Evolutionary conservation across 306 rosid species (phyloP).

Genomic region (Dalbergia oliveri): DNA sequence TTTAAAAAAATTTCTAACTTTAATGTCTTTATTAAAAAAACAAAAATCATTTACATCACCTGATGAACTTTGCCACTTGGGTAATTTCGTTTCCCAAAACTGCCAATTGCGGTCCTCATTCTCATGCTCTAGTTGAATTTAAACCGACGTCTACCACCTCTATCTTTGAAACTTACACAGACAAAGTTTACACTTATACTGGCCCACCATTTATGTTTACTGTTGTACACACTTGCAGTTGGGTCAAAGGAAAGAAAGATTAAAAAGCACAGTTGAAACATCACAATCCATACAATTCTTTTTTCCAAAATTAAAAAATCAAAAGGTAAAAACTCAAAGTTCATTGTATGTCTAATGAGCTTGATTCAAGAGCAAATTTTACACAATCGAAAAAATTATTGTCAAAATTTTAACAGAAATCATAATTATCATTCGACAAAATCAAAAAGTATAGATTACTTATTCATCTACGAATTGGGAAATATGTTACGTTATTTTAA

Average conservation of each 20-base stretch:
- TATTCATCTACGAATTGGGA: no score
- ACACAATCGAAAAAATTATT: no score
- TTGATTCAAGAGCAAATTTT: background rate
- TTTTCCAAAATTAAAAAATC: background rate
- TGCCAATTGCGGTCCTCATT: background rate
- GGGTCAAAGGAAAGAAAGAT: slow-evolving; percentile 36
- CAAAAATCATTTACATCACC: background rate
- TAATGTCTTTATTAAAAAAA: background rate
- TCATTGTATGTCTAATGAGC: background rate
- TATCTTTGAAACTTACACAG: background rate
- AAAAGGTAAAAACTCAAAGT: background rate
- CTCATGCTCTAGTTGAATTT: background rate
- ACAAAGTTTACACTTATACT: background rate
- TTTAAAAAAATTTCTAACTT: no score
- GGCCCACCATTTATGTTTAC: background rate
- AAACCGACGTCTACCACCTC: background rate
- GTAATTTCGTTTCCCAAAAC: background rate
- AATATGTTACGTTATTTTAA: no score
- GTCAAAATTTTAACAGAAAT: no score
- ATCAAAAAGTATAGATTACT: no score
- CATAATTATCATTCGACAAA: no score
- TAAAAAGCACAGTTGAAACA: background rate
- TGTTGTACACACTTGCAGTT: background rate
- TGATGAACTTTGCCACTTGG: background rate
- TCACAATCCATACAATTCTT: background rate